Percentiles rank a stretch among this genome's conserved stretches.
These are phyloP conservation scores for Antitrichia curtipendula DNA, from an alignment of 225 moss, liverwort and hornwort species.

Conservation along the genomic window DNA sequence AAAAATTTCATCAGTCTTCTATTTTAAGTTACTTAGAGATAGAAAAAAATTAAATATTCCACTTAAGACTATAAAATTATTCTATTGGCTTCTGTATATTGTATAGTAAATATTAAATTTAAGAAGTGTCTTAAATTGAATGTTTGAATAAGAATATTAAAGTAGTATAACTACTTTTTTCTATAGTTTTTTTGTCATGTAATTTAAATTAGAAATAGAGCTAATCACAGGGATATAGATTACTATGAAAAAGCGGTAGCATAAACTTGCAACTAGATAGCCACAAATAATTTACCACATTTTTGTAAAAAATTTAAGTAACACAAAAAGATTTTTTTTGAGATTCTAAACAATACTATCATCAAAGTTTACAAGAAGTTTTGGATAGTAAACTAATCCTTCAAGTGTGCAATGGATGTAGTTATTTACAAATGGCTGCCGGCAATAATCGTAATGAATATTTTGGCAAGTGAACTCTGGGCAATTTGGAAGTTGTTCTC, in stretches of 20 bases:
- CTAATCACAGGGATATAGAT: not conserved
- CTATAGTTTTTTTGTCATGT: too few relatives aligned
- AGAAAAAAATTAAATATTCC: fast-evolving
- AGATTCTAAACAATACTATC: not conserved
- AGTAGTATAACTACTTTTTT: not conserved
- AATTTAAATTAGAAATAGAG: fast-evolving
- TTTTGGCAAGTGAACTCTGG: not conserved
- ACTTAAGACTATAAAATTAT: not conserved
- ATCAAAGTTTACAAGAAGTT: not conserved
- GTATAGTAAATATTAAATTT: too few relatives aligned
- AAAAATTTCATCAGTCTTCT: too few relatives aligned
- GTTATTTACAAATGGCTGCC: constrained; percentile 5
- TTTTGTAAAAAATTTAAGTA: not conserved
- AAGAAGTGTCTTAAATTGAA: too few relatives aligned
- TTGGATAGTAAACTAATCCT: not conserved
- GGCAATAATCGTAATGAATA: not conserved
- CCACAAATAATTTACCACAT: not conserved
- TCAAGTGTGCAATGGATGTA: not conserved
- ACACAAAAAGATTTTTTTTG: not conserved
- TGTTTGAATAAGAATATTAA: fast-evolving
- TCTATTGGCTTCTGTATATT: not conserved
- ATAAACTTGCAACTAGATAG: not conserved
- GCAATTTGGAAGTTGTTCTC: fast-evolving
- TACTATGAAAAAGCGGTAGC: fast-evolving
- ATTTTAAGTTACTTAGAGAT: too few relatives aligned